Conservation (phyloP, 2,329 filamentous ascomycete species). For the Phialemoniopsis sp. region DNA sequence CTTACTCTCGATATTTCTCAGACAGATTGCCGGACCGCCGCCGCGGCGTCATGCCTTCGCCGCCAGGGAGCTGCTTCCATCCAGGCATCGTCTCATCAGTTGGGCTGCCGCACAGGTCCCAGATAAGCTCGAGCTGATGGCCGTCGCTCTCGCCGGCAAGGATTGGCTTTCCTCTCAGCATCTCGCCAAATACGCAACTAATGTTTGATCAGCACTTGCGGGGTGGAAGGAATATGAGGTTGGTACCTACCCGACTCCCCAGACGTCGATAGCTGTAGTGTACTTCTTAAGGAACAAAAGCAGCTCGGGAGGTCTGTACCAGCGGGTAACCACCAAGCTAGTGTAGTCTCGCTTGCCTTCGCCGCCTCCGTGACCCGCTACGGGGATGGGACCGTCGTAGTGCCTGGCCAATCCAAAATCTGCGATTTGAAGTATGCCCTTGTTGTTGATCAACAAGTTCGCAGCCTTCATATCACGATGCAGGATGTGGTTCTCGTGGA, state of each 20-base stretch:
- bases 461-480: constrained; percentile 99
- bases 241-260: constrained; percentile 81
- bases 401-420: constrained; percentile 94
- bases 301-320: constrained; percentile 94
- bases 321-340: constrained; percentile 91
- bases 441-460: constrained; percentile 93
- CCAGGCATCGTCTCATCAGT: constrained; percentile 91
- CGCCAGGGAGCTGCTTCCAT: constrained; percentile 79
- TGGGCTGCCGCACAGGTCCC: constrained; percentile 85
- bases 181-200: constrained; percentile 97
- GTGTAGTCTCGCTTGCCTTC: constrained; percentile 90
- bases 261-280: constrained; percentile 97
- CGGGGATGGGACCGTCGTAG: constrained; percentile 81
- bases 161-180: constrained; percentile 92
- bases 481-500: constrained; percentile 85
- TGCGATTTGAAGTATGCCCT: constrained; percentile 89
- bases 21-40: constrained; percentile 60
- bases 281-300: constrained; percentile 84
- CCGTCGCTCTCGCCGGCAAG: constrained; percentile 83
- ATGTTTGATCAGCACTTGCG: constrained; percentile 15
- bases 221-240: constrained; percentile 1
- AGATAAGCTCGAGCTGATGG: constrained; percentile 90
- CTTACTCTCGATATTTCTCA: constrained; percentile 68
- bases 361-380: constrained; percentile 73
- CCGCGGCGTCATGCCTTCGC: constrained; percentile 67